These are phyloP conservation scores for Fraxinus greggii DNA, from an alignment of 305 asterid genomes.

Conservation along the genomic window DNA sequence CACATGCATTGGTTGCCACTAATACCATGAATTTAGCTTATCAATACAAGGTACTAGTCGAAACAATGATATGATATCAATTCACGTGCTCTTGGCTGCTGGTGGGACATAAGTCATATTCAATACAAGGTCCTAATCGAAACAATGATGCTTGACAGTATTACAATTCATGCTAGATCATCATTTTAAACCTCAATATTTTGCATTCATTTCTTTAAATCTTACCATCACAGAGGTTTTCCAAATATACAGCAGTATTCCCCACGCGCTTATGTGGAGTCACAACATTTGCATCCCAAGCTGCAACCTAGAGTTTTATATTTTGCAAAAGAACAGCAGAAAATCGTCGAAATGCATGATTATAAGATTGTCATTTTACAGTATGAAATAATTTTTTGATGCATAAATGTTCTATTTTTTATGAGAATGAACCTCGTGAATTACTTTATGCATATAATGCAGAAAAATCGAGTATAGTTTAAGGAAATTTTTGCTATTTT, in stretches of 20 bases:
- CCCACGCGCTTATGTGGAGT: slow-evolving; percentile 99
- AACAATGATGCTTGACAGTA: slow-evolving; percentile 1
- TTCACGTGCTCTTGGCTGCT: slow-evolving; percentile 10
- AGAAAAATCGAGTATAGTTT: background rate
- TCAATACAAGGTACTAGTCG: background rate
- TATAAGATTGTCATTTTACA: background rate
- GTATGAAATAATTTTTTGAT: background rate
- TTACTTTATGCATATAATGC: background rate
- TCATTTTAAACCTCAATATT: background rate
- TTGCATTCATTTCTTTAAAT: slow-evolving; percentile 13
- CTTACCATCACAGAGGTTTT: slow-evolving; percentile 78
- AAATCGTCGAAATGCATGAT: background rate
- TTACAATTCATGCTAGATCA: background rate
- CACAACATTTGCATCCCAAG: slow-evolving; percentile 98
- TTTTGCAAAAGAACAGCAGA: background rate
- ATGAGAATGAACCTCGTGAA: background rate
- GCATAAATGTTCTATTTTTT: background rate
- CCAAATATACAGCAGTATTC: slow-evolving; percentile 67
- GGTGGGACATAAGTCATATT: background rate
- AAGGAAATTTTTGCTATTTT: background rate
- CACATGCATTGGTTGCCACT: background rate
- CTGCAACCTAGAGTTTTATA: slow-evolving; percentile 64
- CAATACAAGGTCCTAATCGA: background rate
- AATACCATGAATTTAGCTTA: slow-evolving; percentile 12
- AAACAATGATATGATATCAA: background rate